These are phyloP conservation scores for Metschnikowia picachoensis DNA, from an alignment of 805 yeast species.

Conservation along the genomic window DNA sequence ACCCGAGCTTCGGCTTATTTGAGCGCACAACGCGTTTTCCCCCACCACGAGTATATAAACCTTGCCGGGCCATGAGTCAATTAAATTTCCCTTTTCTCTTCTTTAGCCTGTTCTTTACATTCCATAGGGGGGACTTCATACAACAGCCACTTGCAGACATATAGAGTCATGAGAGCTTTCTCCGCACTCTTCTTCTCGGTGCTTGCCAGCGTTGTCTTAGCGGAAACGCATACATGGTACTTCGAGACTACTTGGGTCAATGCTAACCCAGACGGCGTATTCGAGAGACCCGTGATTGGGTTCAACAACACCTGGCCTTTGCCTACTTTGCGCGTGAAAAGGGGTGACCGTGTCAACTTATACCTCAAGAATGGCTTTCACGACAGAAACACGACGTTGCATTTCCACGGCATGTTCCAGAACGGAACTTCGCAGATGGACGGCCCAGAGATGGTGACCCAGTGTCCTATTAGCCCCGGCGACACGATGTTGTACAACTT, in stretches of 20 bases:
- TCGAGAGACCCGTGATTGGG: conserved; percentile 56
- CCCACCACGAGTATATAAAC: conserved; percentile 8
- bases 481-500: conserved; percentile 78
- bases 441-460: conserved; percentile 84
- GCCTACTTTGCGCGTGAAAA: conserved; percentile 74
- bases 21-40: neutral
- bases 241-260: conserved; percentile 64
- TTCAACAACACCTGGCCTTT: conserved; percentile 78
- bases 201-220: conserved; percentile 23
- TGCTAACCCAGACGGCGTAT: conserved; percentile 67
- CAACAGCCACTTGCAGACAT: conserved; percentile 12
- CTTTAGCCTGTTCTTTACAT: conserved; percentile 20
- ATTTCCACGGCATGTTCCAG: conserved; percentile 93
- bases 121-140: conserved; percentile 17
- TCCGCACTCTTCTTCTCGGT: conserved; percentile 18
- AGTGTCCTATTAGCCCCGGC: conserved; percentile 89
- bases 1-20: conserved; percentile 11
- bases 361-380: conserved; percentile 72
- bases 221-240: conserved; percentile 57
- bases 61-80: conserved; percentile 10
- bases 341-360: conserved; percentile 74
- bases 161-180: conserved; percentile 15
- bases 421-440: conserved; percentile 75
- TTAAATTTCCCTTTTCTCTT: conserved; percentile 16
- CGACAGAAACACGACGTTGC: conserved; percentile 67